phyloP scores from a whole-genome alignment of 129 eudicot genomes.

The Apium graveolens region DNA sequence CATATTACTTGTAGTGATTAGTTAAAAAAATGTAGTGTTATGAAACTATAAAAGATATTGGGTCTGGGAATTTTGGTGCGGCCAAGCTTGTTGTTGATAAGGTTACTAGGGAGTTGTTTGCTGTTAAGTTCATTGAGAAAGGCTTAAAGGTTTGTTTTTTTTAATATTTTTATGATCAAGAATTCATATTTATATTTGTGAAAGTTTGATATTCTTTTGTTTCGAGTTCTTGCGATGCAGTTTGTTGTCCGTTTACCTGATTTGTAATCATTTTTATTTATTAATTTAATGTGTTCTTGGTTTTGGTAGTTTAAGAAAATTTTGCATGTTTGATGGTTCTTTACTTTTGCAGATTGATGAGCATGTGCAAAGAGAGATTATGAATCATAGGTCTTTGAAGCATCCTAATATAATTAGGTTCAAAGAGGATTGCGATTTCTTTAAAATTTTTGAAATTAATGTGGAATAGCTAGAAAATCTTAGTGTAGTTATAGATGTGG shows the following conservation, averaged over 20 bases:
- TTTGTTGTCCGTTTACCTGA: too few species aligned
- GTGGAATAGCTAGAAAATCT: not conserved
- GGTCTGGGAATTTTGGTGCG: constrained; percentile 67
- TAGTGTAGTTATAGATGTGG: too few species aligned
- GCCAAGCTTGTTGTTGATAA: constrained; percentile 69
- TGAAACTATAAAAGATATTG: constrained; percentile 52
- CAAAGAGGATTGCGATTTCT: constrained; percentile 47
- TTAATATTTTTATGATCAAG: not conserved
- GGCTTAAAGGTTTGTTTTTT: constrained; percentile 38
- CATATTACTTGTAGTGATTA: too few species aligned
- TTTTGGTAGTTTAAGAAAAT: not conserved
- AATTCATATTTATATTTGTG: too few species aligned
- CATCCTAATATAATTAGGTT: constrained; percentile 83
- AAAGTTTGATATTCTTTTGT: too few species aligned
- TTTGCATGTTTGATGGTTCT: too few species aligned
- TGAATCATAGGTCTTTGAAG: constrained; percentile 72
- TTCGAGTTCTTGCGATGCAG: too few species aligned
- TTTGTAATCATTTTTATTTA: too few species aligned
- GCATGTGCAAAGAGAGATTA: constrained; percentile 70
- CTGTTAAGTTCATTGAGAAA: constrained; percentile 64
- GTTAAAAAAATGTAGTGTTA: constrained; percentile 44
- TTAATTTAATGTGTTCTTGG: too few species aligned
- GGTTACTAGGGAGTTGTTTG: constrained; percentile 38
- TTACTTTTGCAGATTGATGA: constrained; percentile 90
- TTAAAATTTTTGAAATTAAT: not conserved